Evolutionary conservation across 257 asterid genomes (phyloP).

Genomic region (Fraxinus pennsylvanica): DNA sequence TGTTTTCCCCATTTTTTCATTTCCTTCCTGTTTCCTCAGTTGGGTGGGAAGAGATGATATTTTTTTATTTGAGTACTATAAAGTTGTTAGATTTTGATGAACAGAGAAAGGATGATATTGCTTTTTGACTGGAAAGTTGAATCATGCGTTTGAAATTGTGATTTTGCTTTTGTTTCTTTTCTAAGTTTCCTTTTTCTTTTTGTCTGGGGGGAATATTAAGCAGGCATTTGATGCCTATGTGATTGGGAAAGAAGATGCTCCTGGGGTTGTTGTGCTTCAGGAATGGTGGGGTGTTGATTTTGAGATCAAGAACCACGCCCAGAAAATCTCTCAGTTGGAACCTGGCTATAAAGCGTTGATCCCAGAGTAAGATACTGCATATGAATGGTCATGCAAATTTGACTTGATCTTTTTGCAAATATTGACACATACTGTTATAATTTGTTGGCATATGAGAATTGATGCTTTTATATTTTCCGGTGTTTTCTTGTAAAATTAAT

Average conservation of each 20-base stretch:
- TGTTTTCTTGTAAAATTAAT: conserved; percentile 22
- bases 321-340: conserved; percentile 77
- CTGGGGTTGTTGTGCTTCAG: conserved; percentile 93
- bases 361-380: conserved; percentile 72
- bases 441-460: neutral
- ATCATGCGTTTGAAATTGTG: neutral
- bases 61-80: neutral
- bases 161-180: neutral
- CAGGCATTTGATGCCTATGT: conserved; percentile 94
- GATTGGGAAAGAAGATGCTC: conserved; percentile 89
- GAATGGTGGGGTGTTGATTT: conserved; percentile 99
- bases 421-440: neutral
- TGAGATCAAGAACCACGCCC: conserved; percentile 94
- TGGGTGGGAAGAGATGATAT: neutral
- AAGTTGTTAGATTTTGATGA: conserved; percentile 2
- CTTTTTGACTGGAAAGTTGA: neutral
- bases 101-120: neutral
- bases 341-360: conserved; percentile 83
- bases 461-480: conserved; percentile 1
- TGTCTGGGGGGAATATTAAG: conserved; percentile 10
- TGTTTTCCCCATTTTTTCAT: neutral
- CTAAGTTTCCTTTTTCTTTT: neutral
- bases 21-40: neutral
- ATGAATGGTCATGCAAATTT: neutral
- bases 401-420: conserved; percentile 10